Evolutionary conservation across 2,329 filamentous ascomycete genomes (phyloP).

Genomic region (Cladophialophora exuberans): DNA sequence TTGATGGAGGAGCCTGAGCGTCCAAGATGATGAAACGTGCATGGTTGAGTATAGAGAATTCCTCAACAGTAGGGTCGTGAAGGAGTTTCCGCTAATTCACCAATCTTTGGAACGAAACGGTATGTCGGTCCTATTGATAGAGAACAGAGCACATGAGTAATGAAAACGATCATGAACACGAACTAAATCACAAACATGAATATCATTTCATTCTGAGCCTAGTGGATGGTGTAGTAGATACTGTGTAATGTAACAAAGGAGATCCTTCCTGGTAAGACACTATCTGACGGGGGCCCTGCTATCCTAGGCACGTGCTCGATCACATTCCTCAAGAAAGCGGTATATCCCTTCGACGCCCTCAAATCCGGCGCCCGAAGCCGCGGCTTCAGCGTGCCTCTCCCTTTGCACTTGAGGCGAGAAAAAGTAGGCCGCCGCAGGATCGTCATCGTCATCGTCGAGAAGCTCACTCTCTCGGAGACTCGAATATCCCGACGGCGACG

Average conservation of each 20-base stretch:
- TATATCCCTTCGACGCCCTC: conserved; percentile 69
- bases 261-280: too few relatives aligned
- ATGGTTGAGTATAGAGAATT: not conserved
- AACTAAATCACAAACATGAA: not conserved
- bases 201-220: not conserved
- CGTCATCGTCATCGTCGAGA: conserved; percentile 39
- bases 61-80: too few relatives aligned
- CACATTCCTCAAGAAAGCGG: conserved; percentile 67
- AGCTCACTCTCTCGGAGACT: conserved; percentile 58
- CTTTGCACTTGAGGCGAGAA: conserved; percentile 25
- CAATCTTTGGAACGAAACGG: too few relatives aligned
- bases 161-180: too few relatives aligned
- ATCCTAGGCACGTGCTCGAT: conserved; percentile 46
- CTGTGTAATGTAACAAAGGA: not conserved
- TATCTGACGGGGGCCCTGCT: not conserved
- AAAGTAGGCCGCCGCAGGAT: conserved; percentile 36
- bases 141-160: too few relatives aligned
- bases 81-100: too few relatives aligned
- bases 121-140: too few relatives aligned
- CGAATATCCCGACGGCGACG: conserved; percentile 59
- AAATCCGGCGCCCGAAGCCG: conserved; percentile 42
- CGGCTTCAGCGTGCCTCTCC: conserved; percentile 19
- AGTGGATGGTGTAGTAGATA: too few relatives aligned
- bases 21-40: not conserved
- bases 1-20: not conserved